These are phyloP conservation scores for Backusella circina DNA, from an alignment of 192 early-diverging fungal species.

Conservation along the genomic window DNA sequence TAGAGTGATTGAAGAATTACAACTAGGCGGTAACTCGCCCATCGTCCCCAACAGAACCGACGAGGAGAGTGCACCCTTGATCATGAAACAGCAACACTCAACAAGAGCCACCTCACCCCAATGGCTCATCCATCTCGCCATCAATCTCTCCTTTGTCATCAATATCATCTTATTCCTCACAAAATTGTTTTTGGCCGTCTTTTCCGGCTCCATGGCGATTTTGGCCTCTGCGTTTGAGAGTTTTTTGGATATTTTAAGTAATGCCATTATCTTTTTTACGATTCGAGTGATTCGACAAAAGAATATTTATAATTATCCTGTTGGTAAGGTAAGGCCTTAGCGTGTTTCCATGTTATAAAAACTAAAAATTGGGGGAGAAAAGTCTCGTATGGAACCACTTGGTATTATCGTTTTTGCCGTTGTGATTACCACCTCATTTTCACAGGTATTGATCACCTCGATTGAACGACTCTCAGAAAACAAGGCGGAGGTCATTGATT, in stretches of 20 bases:
- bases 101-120: background rate
- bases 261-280: constrained; percentile 52
- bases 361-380: constrained; percentile 59
- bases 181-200: constrained; percentile 57
- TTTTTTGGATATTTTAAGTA: constrained; percentile 56
- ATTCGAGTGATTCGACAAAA: constrained; percentile 42
- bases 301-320: constrained; percentile 51
- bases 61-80: background rate
- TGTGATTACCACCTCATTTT: constrained; percentile 63
- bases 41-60: constrained; percentile 25
- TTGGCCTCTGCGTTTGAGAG: constrained; percentile 69
- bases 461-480: constrained; percentile 37
- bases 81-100: too few species aligned
- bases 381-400: constrained; percentile 63
- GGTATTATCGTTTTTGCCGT: constrained; percentile 72
- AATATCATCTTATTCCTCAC: constrained; percentile 60
- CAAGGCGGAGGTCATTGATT: constrained; percentile 44
- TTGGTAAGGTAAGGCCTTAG: constrained; percentile 60
- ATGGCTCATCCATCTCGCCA: constrained; percentile 55
- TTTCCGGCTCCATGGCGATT: constrained; percentile 63
- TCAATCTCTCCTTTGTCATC: constrained; percentile 60
- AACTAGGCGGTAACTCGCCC: background rate
- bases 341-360: constrained; percentile 43
- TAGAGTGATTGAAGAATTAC: constrained; percentile 18
- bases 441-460: constrained; percentile 56